Percentiles rank a stretch among this genome's conserved stretches.
These are phyloP conservation scores for Rhododendron williamsianum DNA, from an alignment of 148 eudicot genomes.

Conservation along the genomic window DNA sequence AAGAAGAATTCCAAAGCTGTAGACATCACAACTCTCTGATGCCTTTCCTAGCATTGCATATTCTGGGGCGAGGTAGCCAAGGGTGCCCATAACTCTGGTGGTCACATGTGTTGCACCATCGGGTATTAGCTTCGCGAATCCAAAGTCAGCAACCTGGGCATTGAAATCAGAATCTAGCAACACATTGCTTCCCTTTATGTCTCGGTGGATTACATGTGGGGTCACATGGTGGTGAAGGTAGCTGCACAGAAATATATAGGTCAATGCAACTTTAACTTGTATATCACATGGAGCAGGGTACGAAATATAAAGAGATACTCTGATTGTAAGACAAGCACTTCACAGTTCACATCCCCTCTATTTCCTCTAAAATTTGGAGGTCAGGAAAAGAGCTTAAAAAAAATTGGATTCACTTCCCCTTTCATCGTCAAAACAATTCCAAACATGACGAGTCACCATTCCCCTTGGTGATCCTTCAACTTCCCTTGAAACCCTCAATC, in stretches of 20 bases:
- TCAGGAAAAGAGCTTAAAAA: neutral
- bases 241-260: conserved; percentile 28
- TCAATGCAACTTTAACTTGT: neutral
- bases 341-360: neutral
- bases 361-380: neutral
- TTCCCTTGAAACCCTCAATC: neutral
- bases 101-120: conserved; percentile 55
- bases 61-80: conserved; percentile 75
- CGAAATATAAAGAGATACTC: neutral
- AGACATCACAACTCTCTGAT: conserved; percentile 77
- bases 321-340: neutral
- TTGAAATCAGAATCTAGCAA: conserved; percentile 62
- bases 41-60: conserved; percentile 65
- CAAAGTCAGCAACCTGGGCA: conserved; percentile 60
- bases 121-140: conserved; percentile 58
- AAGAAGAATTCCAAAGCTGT: conserved; percentile 84
- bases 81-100: conserved; percentile 49
- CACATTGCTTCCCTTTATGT: conserved; percentile 87
- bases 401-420: neutral
- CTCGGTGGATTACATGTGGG: conserved; percentile 92
- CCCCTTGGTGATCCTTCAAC: neutral
- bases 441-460: neutral
- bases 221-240: conserved; percentile 83
- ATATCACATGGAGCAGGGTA: neutral
- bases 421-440: neutral